A percentile compares a stretch with the other conserved stretches of the same genome.
Evolutionary conservation across 306 rosid genomes (phyloP).

Genomic region (Prunus armeniaca): DNA sequence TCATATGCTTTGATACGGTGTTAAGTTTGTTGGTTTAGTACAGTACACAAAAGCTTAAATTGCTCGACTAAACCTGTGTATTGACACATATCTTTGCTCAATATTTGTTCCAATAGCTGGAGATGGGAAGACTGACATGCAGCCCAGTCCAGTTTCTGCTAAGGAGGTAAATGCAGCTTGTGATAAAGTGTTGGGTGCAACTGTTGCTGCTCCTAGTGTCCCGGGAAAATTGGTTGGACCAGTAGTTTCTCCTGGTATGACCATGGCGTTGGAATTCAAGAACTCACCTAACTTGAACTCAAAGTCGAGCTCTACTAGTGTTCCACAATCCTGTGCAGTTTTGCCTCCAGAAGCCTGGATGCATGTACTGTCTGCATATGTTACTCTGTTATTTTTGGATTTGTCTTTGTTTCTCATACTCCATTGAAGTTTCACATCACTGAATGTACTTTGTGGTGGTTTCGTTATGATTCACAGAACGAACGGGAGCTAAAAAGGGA

Average conservation of each 20-base stretch:
- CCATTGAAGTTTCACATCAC: background rate
- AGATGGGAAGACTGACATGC: slow-evolving; percentile 58
- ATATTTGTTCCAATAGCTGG: slow-evolving; percentile 39
- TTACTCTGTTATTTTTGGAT: slow-evolving; percentile 2
- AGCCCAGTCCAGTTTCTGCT: slow-evolving; percentile 31
- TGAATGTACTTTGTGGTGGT: slow-evolving; percentile 9
- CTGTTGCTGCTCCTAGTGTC: slow-evolving; percentile 34
- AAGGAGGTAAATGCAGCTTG: slow-evolving; percentile 40
- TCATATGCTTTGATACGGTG: background rate
- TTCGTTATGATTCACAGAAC: slow-evolving; percentile 47
- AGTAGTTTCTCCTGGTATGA: slow-evolving; percentile 63
- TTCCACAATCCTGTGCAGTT: slow-evolving; percentile 44
- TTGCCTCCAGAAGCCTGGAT: slow-evolving; percentile 73
- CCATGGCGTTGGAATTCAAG: slow-evolving; percentile 56
- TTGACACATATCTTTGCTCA: slow-evolving; percentile 16
- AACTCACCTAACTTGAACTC: slow-evolving; percentile 45
- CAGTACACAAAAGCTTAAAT: background rate
- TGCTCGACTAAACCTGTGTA: background rate
- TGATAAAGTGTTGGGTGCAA: slow-evolving; percentile 24
- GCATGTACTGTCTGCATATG: slow-evolving; percentile 42
- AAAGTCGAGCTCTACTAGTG: slow-evolving; percentile 31
- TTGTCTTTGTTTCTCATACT: background rate
- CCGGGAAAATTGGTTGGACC: slow-evolving; percentile 47
- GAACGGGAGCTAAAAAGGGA: slow-evolving; percentile 89
- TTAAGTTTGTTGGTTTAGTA: background rate